phyloP scores from a whole-genome alignment of 805 yeast genomes.

The Myxozyma melibiosi region DNA sequence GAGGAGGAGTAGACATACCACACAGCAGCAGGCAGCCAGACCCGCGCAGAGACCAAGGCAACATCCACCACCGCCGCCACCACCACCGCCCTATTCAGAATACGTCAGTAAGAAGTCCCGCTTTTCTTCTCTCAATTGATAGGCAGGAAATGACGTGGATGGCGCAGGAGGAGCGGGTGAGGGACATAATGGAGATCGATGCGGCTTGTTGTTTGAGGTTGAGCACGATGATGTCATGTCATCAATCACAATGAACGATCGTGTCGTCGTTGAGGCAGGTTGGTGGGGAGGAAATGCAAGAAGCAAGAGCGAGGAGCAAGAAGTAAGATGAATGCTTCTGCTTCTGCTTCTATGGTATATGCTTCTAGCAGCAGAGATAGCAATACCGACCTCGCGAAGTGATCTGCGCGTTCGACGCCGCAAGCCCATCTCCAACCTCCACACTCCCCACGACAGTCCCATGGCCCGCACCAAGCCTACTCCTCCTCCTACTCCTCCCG shows the following conservation, averaged over 20 bases:
- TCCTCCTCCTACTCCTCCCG: not conserved
- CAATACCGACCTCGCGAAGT: slow-evolving; percentile 2
- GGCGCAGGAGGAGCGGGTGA: too few relatives aligned
- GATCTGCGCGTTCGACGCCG: not conserved
- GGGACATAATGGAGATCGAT: too few relatives aligned
- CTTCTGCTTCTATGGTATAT: too few relatives aligned
- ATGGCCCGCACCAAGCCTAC: not conserved
- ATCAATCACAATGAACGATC: too few relatives aligned
- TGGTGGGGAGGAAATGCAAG: too few relatives aligned
- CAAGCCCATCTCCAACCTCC: not conserved
- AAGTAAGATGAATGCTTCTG: too few relatives aligned
- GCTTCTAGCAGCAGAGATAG: not conserved
- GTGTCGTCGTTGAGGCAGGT: too few relatives aligned
- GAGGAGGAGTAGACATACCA: not conserved
- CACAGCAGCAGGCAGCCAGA: slow-evolving; percentile 21
- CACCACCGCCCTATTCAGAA: not conserved
- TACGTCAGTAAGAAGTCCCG: not conserved
- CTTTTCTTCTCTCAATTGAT: too few relatives aligned
- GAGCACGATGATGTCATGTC: too few relatives aligned
- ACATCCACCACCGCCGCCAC: slow-evolving; percentile 9
- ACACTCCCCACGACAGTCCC: not conserved
- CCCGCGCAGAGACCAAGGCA: slow-evolving; percentile 22
- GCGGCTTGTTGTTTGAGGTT: too few relatives aligned
- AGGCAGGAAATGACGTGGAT: too few relatives aligned
- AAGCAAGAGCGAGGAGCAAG: too few relatives aligned